A percentile compares a stretch with the other conserved stretches of the same genome.
Evolutionary conservation across 106 monocot species (phyloP).

Genomic region (Phalaenopsis equestris): DNA sequence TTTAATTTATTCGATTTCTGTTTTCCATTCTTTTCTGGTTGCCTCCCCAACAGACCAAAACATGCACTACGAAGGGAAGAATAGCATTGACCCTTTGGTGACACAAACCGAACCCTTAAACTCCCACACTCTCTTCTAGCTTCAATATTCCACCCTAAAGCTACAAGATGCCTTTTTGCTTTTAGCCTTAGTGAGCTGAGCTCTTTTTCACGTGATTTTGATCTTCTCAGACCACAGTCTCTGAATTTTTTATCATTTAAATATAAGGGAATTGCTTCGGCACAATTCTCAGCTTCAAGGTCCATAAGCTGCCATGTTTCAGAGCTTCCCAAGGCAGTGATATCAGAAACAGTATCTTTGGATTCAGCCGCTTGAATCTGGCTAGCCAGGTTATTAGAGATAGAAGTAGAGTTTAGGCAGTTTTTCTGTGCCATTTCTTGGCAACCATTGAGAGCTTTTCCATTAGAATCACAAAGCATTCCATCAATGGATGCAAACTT

Average conservation of each 20-base stretch:
- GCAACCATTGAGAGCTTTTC: neutral
- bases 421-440: neutral
- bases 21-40: neutral
- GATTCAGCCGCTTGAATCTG: neutral
- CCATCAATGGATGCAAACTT: neutral
- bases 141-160: constrained; percentile 47
- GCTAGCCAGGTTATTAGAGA: neutral
- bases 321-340: neutral
- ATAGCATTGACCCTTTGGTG: constrained; percentile 24
- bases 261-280: constrained; percentile 30
- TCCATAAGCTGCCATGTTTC: constrained; percentile 26
- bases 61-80: constrained; percentile 28
- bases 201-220: neutral
- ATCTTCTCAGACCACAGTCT: neutral
- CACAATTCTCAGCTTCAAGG: constrained; percentile 30
- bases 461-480: neutral
- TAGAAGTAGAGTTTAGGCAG: neutral
- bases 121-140: neutral
- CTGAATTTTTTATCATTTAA: neutral
- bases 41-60: constrained; percentile 6
- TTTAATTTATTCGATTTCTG: neutral
- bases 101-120: constrained; percentile 17
- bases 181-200: neutral
- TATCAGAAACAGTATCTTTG: neutral
- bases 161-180: constrained; percentile 38